Percentiles rank a stretch among this genome's conserved stretches.
These are phyloP conservation scores for Kuraishia borneana DNA, from an alignment of 805 yeast species.

Conservation along the genomic window DNA sequence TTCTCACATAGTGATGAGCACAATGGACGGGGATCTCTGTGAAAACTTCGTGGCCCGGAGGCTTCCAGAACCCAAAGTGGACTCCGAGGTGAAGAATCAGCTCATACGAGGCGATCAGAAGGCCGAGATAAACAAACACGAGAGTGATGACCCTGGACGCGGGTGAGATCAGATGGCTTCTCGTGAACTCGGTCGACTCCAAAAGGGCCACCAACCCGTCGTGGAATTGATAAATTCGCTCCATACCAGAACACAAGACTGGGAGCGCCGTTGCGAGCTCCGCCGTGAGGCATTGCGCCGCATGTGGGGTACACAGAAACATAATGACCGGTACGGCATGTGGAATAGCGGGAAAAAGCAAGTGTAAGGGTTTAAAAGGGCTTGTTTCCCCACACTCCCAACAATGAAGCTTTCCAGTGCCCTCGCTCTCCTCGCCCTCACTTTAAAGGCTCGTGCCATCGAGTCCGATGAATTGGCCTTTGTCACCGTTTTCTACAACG, in stretches of 20 bases:
- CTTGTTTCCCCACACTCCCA: background rate
- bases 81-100: constrained; percentile 12
- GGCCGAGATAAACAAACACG: constrained; percentile 11
- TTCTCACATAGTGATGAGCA: constrained; percentile 54
- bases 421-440: constrained; percentile 5
- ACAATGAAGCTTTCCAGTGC: background rate
- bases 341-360: no score
- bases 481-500: constrained; percentile 25
- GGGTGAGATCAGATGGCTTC: constrained; percentile 10
- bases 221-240: no score
- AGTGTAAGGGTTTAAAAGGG: no score
- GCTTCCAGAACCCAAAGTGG: constrained; percentile 11
- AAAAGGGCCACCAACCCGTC: no score
- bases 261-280: no score
- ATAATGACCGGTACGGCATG: no score
- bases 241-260: no score
- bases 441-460: constrained; percentile 8
- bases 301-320: no score
- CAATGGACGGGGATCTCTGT: constrained; percentile 70
- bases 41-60: constrained; percentile 40
- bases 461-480: constrained; percentile 11
- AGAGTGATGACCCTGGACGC: constrained; percentile 15
- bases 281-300: no score
- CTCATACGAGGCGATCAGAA: constrained; percentile 13
- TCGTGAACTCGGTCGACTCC: constrained; percentile 8